Evolutionary conservation across 1,139 yeast genomes (phyloP), one percentile per base, ranked within the genome.

Genomic region (Maudiozyma humilis): DNA sequence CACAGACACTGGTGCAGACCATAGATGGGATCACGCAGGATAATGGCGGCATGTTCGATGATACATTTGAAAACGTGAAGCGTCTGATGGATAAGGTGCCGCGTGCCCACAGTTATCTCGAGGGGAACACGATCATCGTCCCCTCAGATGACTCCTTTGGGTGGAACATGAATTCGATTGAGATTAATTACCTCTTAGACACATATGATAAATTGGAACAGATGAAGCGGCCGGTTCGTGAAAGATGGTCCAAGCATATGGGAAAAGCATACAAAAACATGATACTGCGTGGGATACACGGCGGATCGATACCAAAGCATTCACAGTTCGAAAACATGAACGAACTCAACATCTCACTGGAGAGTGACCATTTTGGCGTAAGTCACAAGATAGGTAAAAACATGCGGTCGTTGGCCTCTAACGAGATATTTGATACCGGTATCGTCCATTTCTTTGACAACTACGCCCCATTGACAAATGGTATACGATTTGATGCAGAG

Each of bases 401-500:
- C 3, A 40, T 79, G 0, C 35, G 49, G 27, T 40, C 67, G 3
- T 55, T 59, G 1, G 55, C 74, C 2, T 30, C 52, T 2, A 75
- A 79, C 44, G 55, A 71, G 14, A 57, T 80, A 0, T 66, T 78
- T 4, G 64, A 78, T 1, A 76, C 81, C 59, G 91, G 88, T 0
- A 60, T 83, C 0, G 57, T 82, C 0, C 91, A 88, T 58, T 57
- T 77, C 3, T 79, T 82, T 53, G 60, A 67, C 19, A 53, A 64
- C 17, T 37, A 65, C 14, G 45, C 64, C 18, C 64, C 75, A 46
- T 63, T 76, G 36, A 47, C 60, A 0, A 53, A 64, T 1, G 52
- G 69, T 12, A 57, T 71, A 6, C 62, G 65, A 0, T 76, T 85
- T 64, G 78, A 79, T n/a, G 83, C 89, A 0, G 72, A 82, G 51